Conservation (phyloP, 2,329 filamentous ascomycete species). For the Scedosporium minutisporum region DNA sequence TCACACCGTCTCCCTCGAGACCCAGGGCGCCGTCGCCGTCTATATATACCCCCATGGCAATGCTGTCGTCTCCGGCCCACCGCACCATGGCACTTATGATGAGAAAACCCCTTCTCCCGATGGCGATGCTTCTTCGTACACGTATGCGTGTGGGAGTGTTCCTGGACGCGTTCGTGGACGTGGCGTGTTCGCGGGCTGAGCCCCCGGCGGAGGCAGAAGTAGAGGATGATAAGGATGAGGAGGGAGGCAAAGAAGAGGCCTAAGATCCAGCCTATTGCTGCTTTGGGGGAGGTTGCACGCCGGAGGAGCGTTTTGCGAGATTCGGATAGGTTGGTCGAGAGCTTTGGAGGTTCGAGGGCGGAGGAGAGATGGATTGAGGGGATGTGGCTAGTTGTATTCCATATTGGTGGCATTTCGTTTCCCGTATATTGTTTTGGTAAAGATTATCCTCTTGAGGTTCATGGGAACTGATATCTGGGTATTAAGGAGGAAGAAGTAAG, state of each 20-base stretch:
- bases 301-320: background rate
- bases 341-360: background rate
- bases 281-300: background rate
- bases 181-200: background rate
- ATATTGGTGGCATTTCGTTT: no score
- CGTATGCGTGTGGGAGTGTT: no score
- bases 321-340: background rate
- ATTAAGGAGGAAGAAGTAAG: no score
- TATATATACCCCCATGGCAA: background rate
- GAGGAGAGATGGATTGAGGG: background rate
- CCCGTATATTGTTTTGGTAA: no score
- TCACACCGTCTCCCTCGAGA: background rate
- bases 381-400: background rate
- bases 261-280: background rate
- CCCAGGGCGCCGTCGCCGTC: background rate
- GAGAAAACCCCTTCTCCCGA: no score
- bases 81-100: no score
- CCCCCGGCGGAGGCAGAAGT: background rate
- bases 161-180: no score
- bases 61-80: no score
- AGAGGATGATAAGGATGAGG: background rate
- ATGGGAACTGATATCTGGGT: no score
- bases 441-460: no score
- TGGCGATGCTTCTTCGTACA: no score
- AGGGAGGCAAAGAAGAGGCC: background rate